A percentile compares a stretch with the other conserved stretches of the same genome.
Evolutionary conservation across 2,329 filamentous ascomycete species (phyloP).

Genomic region (Teratosphaeria epicoccoides): DNA sequence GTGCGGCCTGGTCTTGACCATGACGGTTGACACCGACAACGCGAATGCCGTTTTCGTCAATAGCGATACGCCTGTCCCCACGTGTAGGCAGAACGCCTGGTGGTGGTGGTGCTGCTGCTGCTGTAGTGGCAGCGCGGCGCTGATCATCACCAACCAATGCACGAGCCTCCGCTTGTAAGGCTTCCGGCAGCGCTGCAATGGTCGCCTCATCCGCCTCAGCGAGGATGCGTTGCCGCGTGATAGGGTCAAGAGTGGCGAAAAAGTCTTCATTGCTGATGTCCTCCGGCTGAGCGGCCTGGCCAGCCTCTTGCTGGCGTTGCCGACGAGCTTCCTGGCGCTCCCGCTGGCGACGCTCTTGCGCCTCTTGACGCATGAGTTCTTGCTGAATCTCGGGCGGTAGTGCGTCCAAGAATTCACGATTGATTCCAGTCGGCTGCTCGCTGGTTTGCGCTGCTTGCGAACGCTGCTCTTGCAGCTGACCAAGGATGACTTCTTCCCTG

Average conservation of each 20-base stretch:
- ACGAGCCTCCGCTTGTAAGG: conserved; percentile 77
- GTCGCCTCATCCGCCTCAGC: conserved; percentile 87
- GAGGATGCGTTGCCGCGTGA: conserved; percentile 73
- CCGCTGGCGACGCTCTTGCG: conserved; percentile 74
- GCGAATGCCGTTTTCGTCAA: conserved; percentile 6
- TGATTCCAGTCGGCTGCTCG: conserved; percentile 73
- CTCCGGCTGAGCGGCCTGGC: conserved; percentile 45
- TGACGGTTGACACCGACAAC: conserved; percentile 14
- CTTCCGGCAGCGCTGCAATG: conserved; percentile 70
- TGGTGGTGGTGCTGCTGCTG: too few species aligned
- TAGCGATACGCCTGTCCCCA: not conserved
- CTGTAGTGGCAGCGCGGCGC: conserved; percentile 8
- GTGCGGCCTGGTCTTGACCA: conserved; percentile 16
- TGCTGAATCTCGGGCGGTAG: conserved; percentile 80
- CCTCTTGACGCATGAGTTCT: conserved; percentile 85
- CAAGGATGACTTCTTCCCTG: conserved; percentile 88
- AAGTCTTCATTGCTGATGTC: conserved; percentile 94
- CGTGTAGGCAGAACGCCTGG: not conserved
- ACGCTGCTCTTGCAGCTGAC: conserved; percentile 73
- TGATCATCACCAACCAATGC: conserved; percentile 48
- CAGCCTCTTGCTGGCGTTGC: conserved; percentile 38
- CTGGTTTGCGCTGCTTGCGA: conserved; percentile 61
- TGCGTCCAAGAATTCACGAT: conserved; percentile 87
- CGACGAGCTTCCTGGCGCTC: conserved; percentile 74
- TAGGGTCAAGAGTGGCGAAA: conserved; percentile 76